Evolutionary conservation across 495 filamentous ascomycete species (phyloP), one percentile per base, ranked within the genome.

Genomic region (Xylaria flabelliformis): DNA sequence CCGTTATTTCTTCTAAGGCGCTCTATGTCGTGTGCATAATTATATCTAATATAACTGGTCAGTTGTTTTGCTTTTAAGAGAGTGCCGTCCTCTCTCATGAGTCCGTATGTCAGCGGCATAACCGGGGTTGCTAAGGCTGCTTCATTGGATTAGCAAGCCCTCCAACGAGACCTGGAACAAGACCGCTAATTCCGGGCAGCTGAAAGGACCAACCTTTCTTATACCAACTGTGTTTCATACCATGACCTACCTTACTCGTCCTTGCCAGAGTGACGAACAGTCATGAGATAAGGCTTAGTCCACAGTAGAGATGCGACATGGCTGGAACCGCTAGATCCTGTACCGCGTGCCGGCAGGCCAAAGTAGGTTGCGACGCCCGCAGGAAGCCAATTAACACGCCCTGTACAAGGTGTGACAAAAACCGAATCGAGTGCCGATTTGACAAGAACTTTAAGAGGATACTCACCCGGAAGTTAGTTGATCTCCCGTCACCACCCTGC

Each of bases 401-500:
- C 17, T 67, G 65, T 21, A 56, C 65, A 0, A 26, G 65, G n/a
- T 67, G 65, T 42, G 50, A 24, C 6, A 67, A 56, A 12, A 56
- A 44, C 36, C 65, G 56, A 4, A 34, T 67, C 36, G 65, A 67
- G 26, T 67, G 65, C 50, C 65, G 65, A 56, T 67, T 67, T 12
- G 65, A 67, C 24, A 67, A 67, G 65, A 56, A 67, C 34, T 67
- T 67, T 50, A 67, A 67, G 36, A 67, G 65, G 36, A 67, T 67
- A 4, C 65, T 67, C 29, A 67, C 65, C 17, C 65, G 65, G 17
- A 55, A 56, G 65, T 67, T 21, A 55, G 65, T 67, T 56, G 36
- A 50, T 67, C n/a, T 21, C 29, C 48, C 36, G 50, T 36, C 29
- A 39, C 26, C 46, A 4, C 32, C 44, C 24, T 7, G 46, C n/a